phyloP scores from a whole-genome alignment of 352 stramenopile species.

The Globisporangium carolinianum region DNA sequence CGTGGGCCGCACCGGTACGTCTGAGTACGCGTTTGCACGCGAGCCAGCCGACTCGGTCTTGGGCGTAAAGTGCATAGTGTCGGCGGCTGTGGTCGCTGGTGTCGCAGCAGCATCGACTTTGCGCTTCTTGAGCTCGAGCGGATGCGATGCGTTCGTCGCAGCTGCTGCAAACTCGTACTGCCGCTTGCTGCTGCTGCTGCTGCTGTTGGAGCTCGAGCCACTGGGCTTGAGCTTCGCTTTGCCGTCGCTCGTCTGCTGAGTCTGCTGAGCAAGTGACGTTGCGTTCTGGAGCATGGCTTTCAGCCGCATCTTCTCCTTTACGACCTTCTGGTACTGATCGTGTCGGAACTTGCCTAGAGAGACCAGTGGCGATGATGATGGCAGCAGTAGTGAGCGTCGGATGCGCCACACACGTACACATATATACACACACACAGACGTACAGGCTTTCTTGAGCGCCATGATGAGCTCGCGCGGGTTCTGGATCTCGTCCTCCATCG shows the following conservation, averaged over 20 bases:
- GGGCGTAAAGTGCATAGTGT: conserved; percentile 14
- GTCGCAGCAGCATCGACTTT: conserved; percentile 13
- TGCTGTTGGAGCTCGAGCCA: not conserved
- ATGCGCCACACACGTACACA: not conserved
- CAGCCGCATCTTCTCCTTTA: conserved; percentile 69
- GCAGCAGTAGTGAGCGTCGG: too few relatives aligned
- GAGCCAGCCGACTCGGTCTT: conserved; percentile 33
- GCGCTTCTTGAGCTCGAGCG: conserved; percentile 53
- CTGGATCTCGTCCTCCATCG: conserved; percentile 68
- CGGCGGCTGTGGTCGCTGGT: conserved; percentile 9
- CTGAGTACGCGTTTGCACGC: conserved; percentile 54
- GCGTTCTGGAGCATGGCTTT: conserved; percentile 55
- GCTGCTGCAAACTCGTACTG: conserved; percentile 17
- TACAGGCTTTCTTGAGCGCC: conserved; percentile 76
- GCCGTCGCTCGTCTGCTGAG: conserved; percentile 11
- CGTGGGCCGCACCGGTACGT: conserved; percentile 45
- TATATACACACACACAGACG: conserved; percentile 5
- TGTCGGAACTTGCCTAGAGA: conserved; percentile 48
- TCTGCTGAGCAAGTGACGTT: conserved; percentile 12
- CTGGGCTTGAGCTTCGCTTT: conserved; percentile 23
- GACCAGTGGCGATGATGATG: not conserved
- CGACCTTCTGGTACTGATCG: conserved; percentile 78
- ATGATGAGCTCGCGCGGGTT: conserved; percentile 71
- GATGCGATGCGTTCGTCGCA: conserved; percentile 10
- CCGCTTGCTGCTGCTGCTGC: conserved; percentile 22